A percentile compares a stretch with the other conserved stretches of the same genome.
phyloP scores from a whole-genome alignment of 805 yeast species.

The Blastobotrys muscicola region DNA sequence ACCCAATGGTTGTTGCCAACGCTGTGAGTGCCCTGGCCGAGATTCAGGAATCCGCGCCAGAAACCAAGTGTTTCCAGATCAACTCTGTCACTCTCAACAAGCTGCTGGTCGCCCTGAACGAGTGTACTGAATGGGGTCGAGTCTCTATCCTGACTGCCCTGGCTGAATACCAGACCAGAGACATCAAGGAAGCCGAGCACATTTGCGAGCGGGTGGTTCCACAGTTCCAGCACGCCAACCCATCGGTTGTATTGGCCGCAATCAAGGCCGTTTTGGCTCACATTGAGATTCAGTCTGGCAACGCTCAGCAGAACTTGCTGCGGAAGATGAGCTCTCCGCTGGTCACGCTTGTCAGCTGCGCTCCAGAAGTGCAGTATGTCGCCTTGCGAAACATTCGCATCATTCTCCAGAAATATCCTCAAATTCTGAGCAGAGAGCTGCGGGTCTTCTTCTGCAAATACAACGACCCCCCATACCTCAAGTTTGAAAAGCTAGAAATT shows the following conservation, averaged over 20 bases:
- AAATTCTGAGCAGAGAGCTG: conserved; percentile 63
- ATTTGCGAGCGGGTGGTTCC: conserved; percentile 87
- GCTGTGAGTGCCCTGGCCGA: conserved; percentile 81
- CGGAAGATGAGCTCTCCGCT: conserved; percentile 75
- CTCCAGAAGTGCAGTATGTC: conserved; percentile 92
- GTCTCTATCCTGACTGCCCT: conserved; percentile 78
- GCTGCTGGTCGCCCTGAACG: conserved; percentile 77
- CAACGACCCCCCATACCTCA: conserved; percentile 86
- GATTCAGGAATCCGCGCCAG: conserved; percentile 59
- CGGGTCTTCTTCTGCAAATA: conserved; percentile 85
- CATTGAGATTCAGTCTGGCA: conserved; percentile 26
- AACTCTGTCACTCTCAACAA: conserved; percentile 36
- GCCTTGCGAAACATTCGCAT: conserved; percentile 86
- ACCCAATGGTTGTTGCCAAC: conserved; percentile 97
- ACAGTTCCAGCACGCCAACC: conserved; percentile 93
- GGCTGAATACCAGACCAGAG: conserved; percentile 54
- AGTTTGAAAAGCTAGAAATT: conserved; percentile 88
- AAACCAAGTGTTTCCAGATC: conserved; percentile 38
- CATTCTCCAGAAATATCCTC: conserved; percentile 81
- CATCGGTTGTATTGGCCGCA: conserved; percentile 83
- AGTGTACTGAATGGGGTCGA: conserved; percentile 99
- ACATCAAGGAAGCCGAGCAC: conserved; percentile 61
- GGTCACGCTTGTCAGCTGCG: conserved; percentile 76
- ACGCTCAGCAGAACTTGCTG: conserved; percentile 38
- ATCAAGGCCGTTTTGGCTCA: conserved; percentile 74